These are phyloP conservation scores for Phytophthora macrochlamydospora DNA, from an alignment of 352 stramenopile genomes.

Conservation along the genomic window DNA sequence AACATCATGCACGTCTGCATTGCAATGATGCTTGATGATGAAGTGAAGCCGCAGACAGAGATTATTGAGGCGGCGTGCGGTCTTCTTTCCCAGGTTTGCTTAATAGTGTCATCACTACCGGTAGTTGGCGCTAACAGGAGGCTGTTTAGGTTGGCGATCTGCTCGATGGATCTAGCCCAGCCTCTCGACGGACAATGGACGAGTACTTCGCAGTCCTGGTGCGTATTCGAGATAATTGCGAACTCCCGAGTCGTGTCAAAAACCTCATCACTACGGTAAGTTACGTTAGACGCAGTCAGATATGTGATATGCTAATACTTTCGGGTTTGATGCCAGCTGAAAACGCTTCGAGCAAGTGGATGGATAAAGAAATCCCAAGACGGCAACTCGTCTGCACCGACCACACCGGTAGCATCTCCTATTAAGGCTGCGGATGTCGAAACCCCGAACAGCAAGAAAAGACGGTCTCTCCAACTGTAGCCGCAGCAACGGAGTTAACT, in stretches of 20 bases:
- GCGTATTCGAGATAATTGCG: constrained; percentile 50
- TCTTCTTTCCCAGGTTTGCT: constrained; percentile 59
- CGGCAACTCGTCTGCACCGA: constrained; percentile 21
- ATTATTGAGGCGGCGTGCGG: constrained; percentile 75
- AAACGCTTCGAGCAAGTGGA: constrained; percentile 43
- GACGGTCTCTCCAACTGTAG: constrained; percentile 8
- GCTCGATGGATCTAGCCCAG: constrained; percentile 81
- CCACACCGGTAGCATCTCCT: constrained; percentile 26
- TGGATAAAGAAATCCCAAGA: constrained; percentile 66
- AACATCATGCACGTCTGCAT: constrained; percentile 88
- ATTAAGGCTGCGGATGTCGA: constrained; percentile 19
- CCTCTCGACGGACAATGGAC: constrained; percentile 81
- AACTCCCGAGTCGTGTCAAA: constrained; percentile 40
- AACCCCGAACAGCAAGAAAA: constrained; percentile 17
- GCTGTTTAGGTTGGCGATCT: constrained; percentile 67
- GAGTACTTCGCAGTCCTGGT: constrained; percentile 80
- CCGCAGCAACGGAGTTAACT: constrained; percentile 8
- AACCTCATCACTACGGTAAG: constrained; percentile 60
- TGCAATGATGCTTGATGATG: constrained; percentile 84
- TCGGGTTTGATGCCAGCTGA: constrained; percentile 33
- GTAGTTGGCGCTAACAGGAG: no score
- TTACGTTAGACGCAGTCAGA: background rate
- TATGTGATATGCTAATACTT: background rate
- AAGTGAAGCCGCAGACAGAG: constrained; percentile 61
- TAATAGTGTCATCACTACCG: background rate